Percentiles rank a stretch among this genome's conserved stretches.
Conservation (phyloP, 345 rosid genomes). For the Alliaria petiolata region DNA sequence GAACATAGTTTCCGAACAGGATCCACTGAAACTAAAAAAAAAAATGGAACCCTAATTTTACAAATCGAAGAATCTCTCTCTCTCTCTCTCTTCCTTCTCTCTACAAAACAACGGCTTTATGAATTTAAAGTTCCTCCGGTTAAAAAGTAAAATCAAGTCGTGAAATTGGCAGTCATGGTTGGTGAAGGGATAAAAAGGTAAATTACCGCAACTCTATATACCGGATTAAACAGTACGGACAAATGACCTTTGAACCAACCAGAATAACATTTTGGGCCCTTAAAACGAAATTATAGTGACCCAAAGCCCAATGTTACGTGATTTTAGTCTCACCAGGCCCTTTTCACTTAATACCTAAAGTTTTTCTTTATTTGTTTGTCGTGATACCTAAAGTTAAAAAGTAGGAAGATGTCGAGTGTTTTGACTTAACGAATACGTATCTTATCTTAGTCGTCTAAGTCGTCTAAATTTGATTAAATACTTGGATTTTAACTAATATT, state of each 20-base stretch:
- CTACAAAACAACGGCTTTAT: conserved; percentile 22
- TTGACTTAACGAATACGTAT: too few relatives aligned
- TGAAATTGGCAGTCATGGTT: not conserved
- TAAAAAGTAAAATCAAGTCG: not conserved
- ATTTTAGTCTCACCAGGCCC: too few relatives aligned
- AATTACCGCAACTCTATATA: not conserved
- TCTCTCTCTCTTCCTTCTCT: not conserved
- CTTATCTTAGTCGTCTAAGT: too few relatives aligned
- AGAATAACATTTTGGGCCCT: not conserved
- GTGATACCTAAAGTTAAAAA: too few relatives aligned
- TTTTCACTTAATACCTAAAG: too few relatives aligned
- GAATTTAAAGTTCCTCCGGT: not conserved
- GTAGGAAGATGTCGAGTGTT: too few relatives aligned
- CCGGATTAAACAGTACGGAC: not conserved
- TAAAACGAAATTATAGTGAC: not conserved
- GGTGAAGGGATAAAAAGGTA: not conserved
- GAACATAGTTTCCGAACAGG: conserved; percentile 41
- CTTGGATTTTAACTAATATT: too few relatives aligned
- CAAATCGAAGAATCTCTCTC: not conserved
- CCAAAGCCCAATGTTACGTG: conserved; percentile 14
- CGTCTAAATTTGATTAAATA: too few relatives aligned
- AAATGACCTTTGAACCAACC: not conserved
- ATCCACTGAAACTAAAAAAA: not conserved
- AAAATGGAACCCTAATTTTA: conserved; percentile 17
- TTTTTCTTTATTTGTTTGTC: too few relatives aligned